phyloP scores from a whole-genome alignment of 306 rosid genomes.

The Cyamopsis tetragonoloba region DNA sequence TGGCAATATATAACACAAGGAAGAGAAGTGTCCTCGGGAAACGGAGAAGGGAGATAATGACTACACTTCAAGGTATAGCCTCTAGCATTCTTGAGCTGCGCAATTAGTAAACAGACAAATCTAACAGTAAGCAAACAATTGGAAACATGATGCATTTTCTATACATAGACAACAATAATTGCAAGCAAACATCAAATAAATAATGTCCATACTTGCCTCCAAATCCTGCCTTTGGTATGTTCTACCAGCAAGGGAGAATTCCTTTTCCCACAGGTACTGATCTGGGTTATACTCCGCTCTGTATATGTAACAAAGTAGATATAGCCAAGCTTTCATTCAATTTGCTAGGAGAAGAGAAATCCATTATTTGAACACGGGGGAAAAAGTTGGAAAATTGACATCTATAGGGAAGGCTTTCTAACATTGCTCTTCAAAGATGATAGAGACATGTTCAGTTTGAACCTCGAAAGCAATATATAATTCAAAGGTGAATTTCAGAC shows the following conservation, averaged over 20 bases:
- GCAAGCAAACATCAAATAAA: constrained; percentile 28
- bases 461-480: background rate
- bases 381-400: background rate
- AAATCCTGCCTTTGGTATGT: constrained; percentile 86
- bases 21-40: constrained; percentile 77
- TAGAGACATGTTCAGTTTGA: constrained; percentile 5
- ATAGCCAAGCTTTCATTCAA: constrained; percentile 17
- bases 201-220: constrained; percentile 89
- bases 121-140: constrained; percentile 23
- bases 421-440: constrained; percentile 12
- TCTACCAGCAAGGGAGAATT: constrained; percentile 88
- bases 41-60: constrained; percentile 86
- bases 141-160: constrained; percentile 20
- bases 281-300: constrained; percentile 97
- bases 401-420: background rate
- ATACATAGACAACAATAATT: constrained; percentile 17
- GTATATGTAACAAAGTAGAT: constrained; percentile 34
- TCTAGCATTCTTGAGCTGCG: constrained; percentile 83
- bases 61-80: constrained; percentile 81
- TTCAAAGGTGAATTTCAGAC: background rate
- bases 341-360: constrained; percentile 13
- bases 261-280: constrained; percentile 94
- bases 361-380: background rate
- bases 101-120: constrained; percentile 27
- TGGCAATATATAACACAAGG: constrained; percentile 98